Conservation (phyloP, 2,329 filamentous ascomycete genomes). For the Scytalidium sp. region DNA sequence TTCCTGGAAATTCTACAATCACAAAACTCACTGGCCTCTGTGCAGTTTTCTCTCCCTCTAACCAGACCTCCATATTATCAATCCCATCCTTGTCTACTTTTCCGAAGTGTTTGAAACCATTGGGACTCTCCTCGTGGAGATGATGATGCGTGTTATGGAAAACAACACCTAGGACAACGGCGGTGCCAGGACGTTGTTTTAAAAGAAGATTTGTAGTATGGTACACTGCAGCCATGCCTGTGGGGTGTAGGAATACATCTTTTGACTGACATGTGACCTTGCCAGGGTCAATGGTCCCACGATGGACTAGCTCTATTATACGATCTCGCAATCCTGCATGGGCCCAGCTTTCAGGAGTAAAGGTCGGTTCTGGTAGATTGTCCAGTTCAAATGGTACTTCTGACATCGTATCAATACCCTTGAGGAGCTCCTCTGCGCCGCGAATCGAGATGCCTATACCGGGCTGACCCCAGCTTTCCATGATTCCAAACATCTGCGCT, state of each 20-base stretch:
- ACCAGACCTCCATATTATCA: slow-evolving; percentile 41
- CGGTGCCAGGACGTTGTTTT: slow-evolving; percentile 29
- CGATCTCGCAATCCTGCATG: slow-evolving; percentile 38
- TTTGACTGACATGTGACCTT: slow-evolving; percentile 12
- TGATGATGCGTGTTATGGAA: slow-evolving; percentile 49
- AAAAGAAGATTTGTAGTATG: slow-evolving; percentile 36
- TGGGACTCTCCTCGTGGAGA: slow-evolving; percentile 36
- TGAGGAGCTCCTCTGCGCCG: slow-evolving; percentile 40
- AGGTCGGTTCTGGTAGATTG: slow-evolving; percentile 14
- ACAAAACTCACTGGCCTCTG: slow-evolving; percentile 41
- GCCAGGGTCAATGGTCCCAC: slow-evolving; percentile 32
- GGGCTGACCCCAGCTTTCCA: slow-evolving; percentile 8
- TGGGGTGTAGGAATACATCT: slow-evolving; percentile 52
- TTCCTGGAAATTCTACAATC: slow-evolving; percentile 48
- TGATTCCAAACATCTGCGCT: neutral
- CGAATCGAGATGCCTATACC: slow-evolving; percentile 46
- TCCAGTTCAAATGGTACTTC: slow-evolving; percentile 23
- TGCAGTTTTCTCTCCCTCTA: slow-evolving; percentile 27
- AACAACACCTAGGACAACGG: slow-evolving; percentile 45
- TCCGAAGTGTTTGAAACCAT: slow-evolving; percentile 44
- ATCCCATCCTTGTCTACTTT: slow-evolving; percentile 39
- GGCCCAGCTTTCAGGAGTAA: slow-evolving; percentile 34
- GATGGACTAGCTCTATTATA: slow-evolving; percentile 38
- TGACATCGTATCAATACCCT: slow-evolving; percentile 30
- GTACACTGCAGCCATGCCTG: slow-evolving; percentile 53